Evolutionary conservation across 2,329 filamentous ascomycete genomes (phyloP), one percentile per base, ranked within the genome.

Genomic region (Penicillium paneum): DNA sequence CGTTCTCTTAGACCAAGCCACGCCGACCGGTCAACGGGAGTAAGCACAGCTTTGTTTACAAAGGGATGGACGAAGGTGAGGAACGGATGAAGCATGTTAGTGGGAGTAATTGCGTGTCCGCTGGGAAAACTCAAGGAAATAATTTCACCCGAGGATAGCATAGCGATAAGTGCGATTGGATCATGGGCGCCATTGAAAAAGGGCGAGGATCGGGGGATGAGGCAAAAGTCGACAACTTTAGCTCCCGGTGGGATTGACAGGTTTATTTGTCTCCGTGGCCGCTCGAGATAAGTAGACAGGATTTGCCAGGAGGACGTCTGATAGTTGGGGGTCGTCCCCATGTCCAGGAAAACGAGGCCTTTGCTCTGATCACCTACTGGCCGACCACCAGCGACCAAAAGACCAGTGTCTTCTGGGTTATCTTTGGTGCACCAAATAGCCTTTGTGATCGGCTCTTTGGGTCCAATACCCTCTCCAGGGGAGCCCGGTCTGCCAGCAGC

Each of bases 1-100:
- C 84, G 88, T 72, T 97, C 94, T n/a, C 85, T 83, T 85, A 97
- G 88, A 4, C 90, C 90, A 13, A 97, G 81, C 94, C 94, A 99
- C 59, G 87, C 83, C 8, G 85, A 85, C 28, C 94, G 84, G 44
- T 91, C 87, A 11, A 97, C 79, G 12, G 84, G 82, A 10, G 90
- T 82, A n/a, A 95, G 79, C 15, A 83, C 81, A 48, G 89, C 79
- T 47, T 86, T 85, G 50, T 84, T 88, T 54, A 94, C 84, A 68
- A 96, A 97, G 0, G 94, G 94, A 67, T 97, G 91, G 7, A 96
- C 88, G 59, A 97, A 89, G 1, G 89, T 89, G 42, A 97, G 76
- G 2, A 89, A 96, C 0, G 92, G 83, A 66, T 96, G 93, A 6
- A 99, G 81, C 73, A 96, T 90, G 66, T 97, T 96, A 4, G 92